Percentiles rank a stretch among this genome's conserved stretches.
phyloP scores from a whole-genome alignment of 352 stramenopile genomes.

The Globisporangium parvum region DNA sequence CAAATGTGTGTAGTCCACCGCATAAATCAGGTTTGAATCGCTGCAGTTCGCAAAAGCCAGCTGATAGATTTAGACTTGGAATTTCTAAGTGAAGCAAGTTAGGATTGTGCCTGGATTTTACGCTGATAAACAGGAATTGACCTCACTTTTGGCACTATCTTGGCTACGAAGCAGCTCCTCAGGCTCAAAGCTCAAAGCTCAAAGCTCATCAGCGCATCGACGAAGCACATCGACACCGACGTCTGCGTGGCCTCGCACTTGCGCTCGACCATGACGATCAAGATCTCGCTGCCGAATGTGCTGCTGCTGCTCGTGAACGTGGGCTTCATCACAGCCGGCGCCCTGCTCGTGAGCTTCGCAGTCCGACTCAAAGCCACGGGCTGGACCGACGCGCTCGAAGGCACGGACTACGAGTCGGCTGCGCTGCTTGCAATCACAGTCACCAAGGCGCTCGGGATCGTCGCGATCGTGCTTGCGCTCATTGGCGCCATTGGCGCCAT shows the following conservation, averaged over 20 bases:
- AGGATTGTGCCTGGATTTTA: not conserved
- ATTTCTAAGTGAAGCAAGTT: too few relatives aligned
- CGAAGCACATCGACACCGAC: not conserved
- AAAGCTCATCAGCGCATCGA: not conserved
- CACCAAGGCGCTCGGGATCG: conserved; percentile 46
- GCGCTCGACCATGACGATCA: conserved; percentile 14
- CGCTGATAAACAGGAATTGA: not conserved
- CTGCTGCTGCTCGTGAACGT: conserved; percentile 77
- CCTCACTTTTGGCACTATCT: too few relatives aligned
- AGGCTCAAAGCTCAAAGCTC: not conserved
- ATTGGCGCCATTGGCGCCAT: conserved; percentile 62
- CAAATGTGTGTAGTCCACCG: too few relatives aligned
- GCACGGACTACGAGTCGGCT: conserved; percentile 58
- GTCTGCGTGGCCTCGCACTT: not conserved
- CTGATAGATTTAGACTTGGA: too few relatives aligned
- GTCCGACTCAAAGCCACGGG: conserved; percentile 46
- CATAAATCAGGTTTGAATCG: too few relatives aligned
- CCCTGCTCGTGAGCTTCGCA: conserved; percentile 61
- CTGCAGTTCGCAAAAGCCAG: too few relatives aligned
- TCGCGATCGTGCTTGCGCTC: conserved; percentile 49
- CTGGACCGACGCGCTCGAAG: conserved; percentile 70
- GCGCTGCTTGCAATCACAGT: conserved; percentile 36
- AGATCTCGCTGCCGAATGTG: conserved; percentile 35
- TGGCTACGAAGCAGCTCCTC: too few relatives aligned
- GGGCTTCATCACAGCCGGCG: conserved; percentile 56